A percentile compares a stretch with the other conserved stretches of the same genome.
Evolutionary conservation across 164 flowering plant genomes (phyloP).

Genomic region (Euptelea pleiosperma): DNA sequence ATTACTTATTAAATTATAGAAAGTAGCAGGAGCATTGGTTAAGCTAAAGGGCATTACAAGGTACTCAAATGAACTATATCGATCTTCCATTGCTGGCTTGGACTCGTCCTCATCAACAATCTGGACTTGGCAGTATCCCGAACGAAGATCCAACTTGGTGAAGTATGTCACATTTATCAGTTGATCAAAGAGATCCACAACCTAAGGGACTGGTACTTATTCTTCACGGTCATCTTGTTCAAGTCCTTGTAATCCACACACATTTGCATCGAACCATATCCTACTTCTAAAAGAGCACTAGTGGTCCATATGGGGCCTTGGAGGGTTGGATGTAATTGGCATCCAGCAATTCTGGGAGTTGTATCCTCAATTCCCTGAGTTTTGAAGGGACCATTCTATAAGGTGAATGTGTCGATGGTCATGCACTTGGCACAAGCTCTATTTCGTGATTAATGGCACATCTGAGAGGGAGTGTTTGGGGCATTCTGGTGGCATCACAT

Average conservation of each 20-base stretch:
- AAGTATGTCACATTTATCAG: background rate
- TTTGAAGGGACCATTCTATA: conserved; percentile 10
- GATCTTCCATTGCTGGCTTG: background rate
- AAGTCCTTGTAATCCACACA: conserved; percentile 13
- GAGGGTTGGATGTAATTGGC: background rate
- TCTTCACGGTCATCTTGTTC: conserved; percentile 8
- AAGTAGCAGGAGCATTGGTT: conserved; percentile 3
- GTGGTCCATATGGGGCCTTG: conserved; percentile 9
- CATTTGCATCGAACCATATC: conserved; percentile 7
- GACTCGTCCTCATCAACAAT: conserved; percentile 3
- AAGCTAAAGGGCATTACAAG: conserved; percentile 15
- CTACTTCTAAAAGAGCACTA: background rate
- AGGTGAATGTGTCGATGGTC: background rate
- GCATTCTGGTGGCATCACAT: conserved; percentile 15
- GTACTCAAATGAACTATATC: conserved; percentile 6
- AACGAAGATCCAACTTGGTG: conserved; percentile 16
- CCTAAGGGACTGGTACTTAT: conserved; percentile 8
- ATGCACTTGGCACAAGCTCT: conserved; percentile 4
- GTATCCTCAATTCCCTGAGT: conserved; percentile 1
- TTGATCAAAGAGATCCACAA: conserved; percentile 5
- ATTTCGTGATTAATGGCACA: conserved; percentile 6
- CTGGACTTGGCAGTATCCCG: conserved; percentile 9
- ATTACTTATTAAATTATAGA: conserved; percentile 12
- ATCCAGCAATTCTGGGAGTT: background rate
- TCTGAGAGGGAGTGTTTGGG: conserved; percentile 1